Conservation (phyloP, 2,329 filamentous ascomycete species). For the Nannizzia gypsea region DNA sequence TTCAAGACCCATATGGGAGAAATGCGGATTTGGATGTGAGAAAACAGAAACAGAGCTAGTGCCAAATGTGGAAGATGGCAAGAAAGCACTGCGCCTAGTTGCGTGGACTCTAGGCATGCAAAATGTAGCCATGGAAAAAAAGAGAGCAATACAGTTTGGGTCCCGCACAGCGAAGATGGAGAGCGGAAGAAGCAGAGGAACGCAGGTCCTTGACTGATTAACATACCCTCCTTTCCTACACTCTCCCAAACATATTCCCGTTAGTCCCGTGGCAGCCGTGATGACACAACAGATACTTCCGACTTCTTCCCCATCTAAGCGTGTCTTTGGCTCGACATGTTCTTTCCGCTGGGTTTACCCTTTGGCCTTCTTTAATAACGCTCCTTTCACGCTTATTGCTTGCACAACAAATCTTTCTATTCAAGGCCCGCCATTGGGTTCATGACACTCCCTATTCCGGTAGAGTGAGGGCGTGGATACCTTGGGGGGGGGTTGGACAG, state of each 20-base stretch:
- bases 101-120: conserved; percentile 63
- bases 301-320: conserved; percentile 1
- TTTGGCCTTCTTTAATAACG: neutral
- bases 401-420: neutral
- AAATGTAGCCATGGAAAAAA: conserved; percentile 71
- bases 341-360: neutral
- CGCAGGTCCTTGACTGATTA: conserved; percentile 36
- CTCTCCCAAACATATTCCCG: neutral
- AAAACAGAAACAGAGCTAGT: conserved; percentile 11
- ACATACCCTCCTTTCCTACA: neutral
- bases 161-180: conserved; percentile 76
- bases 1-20: conserved; percentile 61
- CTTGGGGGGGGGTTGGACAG: neutral
- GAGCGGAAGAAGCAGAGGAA: conserved; percentile 52
- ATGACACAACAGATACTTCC: conserved; percentile 15
- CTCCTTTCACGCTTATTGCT: neutral
- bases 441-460: neutral
- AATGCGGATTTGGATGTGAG: conserved; percentile 59
- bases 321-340: neutral
- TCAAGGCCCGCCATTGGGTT: neutral
- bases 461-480: neutral
- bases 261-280: conserved; percentile 7
- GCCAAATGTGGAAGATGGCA: conserved; percentile 56
- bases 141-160: conserved; percentile 80
- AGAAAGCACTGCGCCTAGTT: conserved; percentile 66